Percentiles rank a stretch among this genome's conserved stretches.
These are phyloP conservation scores for Penicillium capsulatum DNA, from an alignment of 2,329 filamentous ascomycete genomes.

Conservation along the genomic window DNA sequence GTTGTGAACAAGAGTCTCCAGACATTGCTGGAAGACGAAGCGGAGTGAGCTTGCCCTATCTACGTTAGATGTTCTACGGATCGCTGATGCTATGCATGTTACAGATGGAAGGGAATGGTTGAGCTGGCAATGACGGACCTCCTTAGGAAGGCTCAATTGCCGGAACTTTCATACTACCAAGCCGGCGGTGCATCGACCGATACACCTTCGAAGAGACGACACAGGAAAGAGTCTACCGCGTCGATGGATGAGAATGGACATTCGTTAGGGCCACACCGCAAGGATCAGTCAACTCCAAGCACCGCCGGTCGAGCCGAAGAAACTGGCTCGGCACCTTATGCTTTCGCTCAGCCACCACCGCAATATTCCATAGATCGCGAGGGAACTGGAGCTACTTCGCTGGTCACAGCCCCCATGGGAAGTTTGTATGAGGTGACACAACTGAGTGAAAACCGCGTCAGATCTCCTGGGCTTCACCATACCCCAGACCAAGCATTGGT, in stretches of 20 bases:
- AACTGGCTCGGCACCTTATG: constrained; percentile 22
- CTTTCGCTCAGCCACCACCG: constrained; percentile 14
- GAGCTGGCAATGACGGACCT: constrained; percentile 39
- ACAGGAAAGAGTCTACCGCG: constrained; percentile 32
- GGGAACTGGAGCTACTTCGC: constrained; percentile 34
- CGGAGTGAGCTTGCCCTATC: constrained; percentile 35
- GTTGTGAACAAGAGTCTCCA: constrained; percentile 51
- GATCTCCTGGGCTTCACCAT: constrained; percentile 30
- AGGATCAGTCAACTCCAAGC: constrained; percentile 15
- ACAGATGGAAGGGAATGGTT: constrained; percentile 38
- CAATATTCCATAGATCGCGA: constrained; percentile 37
- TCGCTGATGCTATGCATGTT: background rate
- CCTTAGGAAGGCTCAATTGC: constrained; percentile 35
- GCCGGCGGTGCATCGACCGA: constrained; percentile 28
- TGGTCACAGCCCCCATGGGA: constrained; percentile 45
- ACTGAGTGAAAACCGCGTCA: constrained; percentile 36
- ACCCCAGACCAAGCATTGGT: constrained; percentile 34
- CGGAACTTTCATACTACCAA: constrained; percentile 39
- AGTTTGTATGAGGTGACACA: constrained; percentile 50
- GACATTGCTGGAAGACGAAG: constrained; percentile 49
- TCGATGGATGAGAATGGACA: constrained; percentile 30
- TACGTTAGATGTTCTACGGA: constrained; percentile 21
- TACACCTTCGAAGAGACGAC: constrained; percentile 27
- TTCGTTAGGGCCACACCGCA: constrained; percentile 16
- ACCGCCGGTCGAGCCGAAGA: constrained; percentile 11